Base-by-base conservation (phyloP, 208 protist genomes). In the Phytomonas sp. region DNA sequence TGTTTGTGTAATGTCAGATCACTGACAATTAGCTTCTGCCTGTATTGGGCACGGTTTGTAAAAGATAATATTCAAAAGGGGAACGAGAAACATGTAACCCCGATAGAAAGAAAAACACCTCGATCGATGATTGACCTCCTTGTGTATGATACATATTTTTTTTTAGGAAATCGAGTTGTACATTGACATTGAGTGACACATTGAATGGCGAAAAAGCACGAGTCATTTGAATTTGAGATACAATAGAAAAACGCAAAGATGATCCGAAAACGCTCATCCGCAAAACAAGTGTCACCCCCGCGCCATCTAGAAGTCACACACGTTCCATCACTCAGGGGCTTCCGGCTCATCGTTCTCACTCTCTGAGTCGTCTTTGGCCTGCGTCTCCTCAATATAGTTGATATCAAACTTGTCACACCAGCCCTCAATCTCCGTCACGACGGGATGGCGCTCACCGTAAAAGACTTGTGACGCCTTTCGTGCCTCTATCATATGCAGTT, bases 371-470 rank as follows among this genome's bases (percentile, higher is more conserved):
- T 72, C 72, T 4, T 32, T 53, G 2, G 60, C 32, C 13, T 66
- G 71, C 51, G 62, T 68, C 13, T 28, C 46, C 28, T 23, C 62
- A 20, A 68, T 63, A 56, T 75, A 80, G 17, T 60, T 30, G 67
- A 94, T 71, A n/a, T 75, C 82, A 71, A 94, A 94, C 70, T 73
- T 77, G 7, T 77, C 62, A 32, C 84, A 85, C 86, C 89, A 94
- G 31, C 76, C 68, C 66, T 94, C 85, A 33, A 94, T 88, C 65
- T 95, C 89, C 59, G 75, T 70, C 36, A 92, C 85, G n/a, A 92
- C 78, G 23, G 91, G 88, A 74, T 96, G 91, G 17, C 79, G 79
- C 8, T 73, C 70, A 37, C 91, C 91, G 76, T 91, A 92, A 59
- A 94, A 92, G 40, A 62, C 70, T 71, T 93, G 85, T 30, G 75